Evolutionary conservation across 2,329 filamentous ascomycete species (phyloP), one percentile per base, ranked within the genome.

Genomic region (Claviceps digitariae): DNA sequence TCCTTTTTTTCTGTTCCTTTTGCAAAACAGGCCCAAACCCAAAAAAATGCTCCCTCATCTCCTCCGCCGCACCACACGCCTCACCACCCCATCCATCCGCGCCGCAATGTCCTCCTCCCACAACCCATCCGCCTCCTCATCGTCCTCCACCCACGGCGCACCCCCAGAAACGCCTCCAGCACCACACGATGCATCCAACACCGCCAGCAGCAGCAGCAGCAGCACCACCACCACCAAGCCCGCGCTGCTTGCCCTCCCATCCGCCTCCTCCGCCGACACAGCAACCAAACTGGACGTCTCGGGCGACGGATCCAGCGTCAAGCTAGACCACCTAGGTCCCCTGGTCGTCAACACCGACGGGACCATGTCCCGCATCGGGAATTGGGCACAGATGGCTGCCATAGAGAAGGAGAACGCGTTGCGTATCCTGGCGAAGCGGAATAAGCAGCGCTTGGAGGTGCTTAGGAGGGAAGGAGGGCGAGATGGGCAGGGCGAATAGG

Each of bases 271-370:
- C 38, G 23, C 47, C 5, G 20, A 21, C 36, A 34, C 44, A 45
- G 40, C 58, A 46, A 55, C 61, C 27, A 63, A 59, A n/a, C 63
- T 69, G 29, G 66, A 69, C 57, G 62, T 69, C 55, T 63, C 63
- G 48, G 61, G 62, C 45, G 61, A 55, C 34, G 61, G 58, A 21
- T 55, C 64, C 10, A 64, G 66, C 20, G 73, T 86, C 45, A 78
- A 75, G 50, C 75, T 90, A 9, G 83, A 87, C 62, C 75, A 80
- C 56, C 70, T 90, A 25, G 86, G 86, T 0, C 86, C 86, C 1
- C 73, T 90, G 60, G 84, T 90, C 1, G 81, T 90, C 52, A 86
- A 88, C 65, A 71, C 74, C 56, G 83, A 90, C 66, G 86, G 86
- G 21, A 82, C 82, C 9, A 66, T 89, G 59, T 82, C 81, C 54